Conservation (phyloP, 2,329 filamentous ascomycete genomes). For the Epichloe brachyelytri region DNA sequence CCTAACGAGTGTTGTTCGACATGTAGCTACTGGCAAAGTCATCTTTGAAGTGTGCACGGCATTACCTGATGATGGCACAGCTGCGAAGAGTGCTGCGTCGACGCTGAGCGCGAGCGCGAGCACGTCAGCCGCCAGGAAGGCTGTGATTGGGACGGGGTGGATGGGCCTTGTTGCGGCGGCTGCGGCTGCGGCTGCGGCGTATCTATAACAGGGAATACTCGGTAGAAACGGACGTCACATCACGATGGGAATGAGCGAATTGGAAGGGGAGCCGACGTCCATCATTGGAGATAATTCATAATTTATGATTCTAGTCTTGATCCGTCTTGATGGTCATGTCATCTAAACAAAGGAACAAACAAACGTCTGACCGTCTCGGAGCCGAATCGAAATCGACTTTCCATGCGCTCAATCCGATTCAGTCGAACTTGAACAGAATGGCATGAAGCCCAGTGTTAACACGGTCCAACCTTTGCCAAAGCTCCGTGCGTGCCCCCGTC, state of each 20-base stretch:
- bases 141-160: not conserved
- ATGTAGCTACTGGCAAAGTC: constrained; percentile 3
- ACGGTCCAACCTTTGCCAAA: constrained; percentile 34
- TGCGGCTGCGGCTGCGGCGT: not conserved
- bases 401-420: too few relatives aligned
- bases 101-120: not conserved
- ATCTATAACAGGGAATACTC: not conserved
- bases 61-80: not conserved
- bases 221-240: too few relatives aligned
- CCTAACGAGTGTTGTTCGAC: not conserved
- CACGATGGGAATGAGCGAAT: too few relatives aligned
- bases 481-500: constrained; percentile 40
- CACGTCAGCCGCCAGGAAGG: not conserved
- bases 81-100: not conserved
- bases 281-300: too few relatives aligned
- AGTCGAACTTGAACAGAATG: too few relatives aligned
- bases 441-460: constrained; percentile 11
- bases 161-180: not conserved
- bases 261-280: too few relatives aligned
- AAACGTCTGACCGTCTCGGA: not conserved
- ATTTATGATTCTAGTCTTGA: too few relatives aligned
- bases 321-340: too few relatives aligned
- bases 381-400: too few relatives aligned
- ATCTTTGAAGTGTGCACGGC: constrained; percentile 4
- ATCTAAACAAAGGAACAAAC: not conserved